Evolutionary conservation across 2,329 filamentous ascomycete genomes (phyloP).

Genomic region (Diaporthe caulivora): DNA sequence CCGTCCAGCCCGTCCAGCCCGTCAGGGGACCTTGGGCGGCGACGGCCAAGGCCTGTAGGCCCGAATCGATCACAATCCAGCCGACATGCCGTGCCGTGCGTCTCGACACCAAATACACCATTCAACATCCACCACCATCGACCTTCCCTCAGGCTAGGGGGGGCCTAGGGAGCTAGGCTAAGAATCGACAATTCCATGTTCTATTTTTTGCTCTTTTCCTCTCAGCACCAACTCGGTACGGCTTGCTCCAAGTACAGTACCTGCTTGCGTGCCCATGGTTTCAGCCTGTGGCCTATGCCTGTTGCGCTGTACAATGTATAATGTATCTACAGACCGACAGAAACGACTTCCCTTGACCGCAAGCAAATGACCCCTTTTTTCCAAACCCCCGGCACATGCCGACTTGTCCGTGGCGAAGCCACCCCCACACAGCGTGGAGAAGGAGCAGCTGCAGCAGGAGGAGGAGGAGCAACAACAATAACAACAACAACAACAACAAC

Average conservation of each 20-base stretch:
- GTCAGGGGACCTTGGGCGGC: background rate
- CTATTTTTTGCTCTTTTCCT: conserved; percentile 33
- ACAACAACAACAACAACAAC: background rate
- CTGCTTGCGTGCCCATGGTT: conserved; percentile 3
- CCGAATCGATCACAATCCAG: conserved; percentile 11
- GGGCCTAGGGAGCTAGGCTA: conserved; percentile 4
- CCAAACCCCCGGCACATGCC: background rate
- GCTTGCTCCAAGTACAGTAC: conserved; percentile 2
- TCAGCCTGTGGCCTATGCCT: conserved; percentile 16
- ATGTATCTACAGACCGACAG: background rate
- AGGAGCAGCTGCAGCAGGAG: background rate
- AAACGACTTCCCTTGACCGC: background rate
- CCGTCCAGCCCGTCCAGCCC: background rate
- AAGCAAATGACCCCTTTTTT: background rate
- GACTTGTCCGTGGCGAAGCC: conserved; percentile 10
- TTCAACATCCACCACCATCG: background rate
- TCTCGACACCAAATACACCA: background rate
- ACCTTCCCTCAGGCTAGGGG: background rate
- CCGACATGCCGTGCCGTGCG: conserved; percentile 26
- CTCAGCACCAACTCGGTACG: background rate
- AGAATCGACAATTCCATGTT: conserved; percentile 14
- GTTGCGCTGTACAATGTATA: background rate
- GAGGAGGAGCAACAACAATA: background rate
- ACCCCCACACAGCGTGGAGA: conserved; percentile 14
- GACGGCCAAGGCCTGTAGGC: conserved; percentile 19